These are phyloP conservation scores for Cunninghamia lanceolata DNA, from an alignment of 75 land plant species.

Conservation along the genomic window DNA sequence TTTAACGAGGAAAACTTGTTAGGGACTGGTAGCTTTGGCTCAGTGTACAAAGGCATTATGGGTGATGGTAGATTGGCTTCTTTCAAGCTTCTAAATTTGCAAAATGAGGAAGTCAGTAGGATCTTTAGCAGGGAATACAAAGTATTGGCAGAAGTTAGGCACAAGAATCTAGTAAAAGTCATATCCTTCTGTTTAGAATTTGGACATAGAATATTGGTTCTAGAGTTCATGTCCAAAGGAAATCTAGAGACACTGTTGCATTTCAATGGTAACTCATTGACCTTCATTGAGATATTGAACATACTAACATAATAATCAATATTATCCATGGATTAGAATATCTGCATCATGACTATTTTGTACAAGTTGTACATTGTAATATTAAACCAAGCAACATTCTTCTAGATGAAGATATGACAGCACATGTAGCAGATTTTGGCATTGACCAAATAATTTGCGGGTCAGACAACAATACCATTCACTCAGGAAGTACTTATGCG, in stretches of 20 bases:
- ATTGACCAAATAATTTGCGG: not conserved
- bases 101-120: too few species aligned
- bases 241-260: not conserved
- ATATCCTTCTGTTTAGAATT: not conserved
- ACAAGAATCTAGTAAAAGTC: not conserved
- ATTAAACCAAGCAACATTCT: not conserved
- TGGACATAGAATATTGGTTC: not conserved
- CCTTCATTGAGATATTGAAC: not conserved
- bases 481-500: too few species aligned
- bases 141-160: not conserved
- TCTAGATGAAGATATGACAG: not conserved
- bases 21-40: too few species aligned
- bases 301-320: not conserved
- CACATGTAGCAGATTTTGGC: slow-evolving; percentile 5
- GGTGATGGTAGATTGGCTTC: too few species aligned
- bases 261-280: too few species aligned
- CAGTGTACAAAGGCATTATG: too few species aligned
- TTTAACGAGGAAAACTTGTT: too few species aligned
- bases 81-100: too few species aligned
- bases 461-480: too few species aligned
- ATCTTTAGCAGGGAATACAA: not conserved
- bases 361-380: not conserved
- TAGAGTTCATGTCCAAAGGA: not conserved
- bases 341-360: not conserved
- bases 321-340: not conserved